Percentiles rank a stretch among this genome's conserved stretches.
Evolutionary conservation across 139 green algal genomes (phyloP).

Genomic region (Penium margaritaceum): DNA sequence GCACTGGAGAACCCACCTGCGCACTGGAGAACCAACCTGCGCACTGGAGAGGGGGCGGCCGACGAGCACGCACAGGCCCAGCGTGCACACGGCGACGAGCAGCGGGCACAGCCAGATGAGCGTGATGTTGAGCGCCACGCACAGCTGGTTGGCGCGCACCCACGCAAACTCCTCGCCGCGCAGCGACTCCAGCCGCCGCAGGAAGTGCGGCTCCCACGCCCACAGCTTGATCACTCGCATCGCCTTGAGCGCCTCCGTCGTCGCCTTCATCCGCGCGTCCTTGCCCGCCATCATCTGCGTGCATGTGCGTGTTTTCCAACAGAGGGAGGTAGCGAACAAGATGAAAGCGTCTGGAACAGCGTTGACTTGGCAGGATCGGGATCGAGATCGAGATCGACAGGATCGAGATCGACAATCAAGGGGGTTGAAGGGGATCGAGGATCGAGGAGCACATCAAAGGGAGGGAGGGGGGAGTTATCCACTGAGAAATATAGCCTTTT

Average conservation of each 20-base stretch:
- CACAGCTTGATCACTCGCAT: slow-evolving; percentile 20
- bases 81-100: background rate
- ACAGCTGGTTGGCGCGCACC: background rate
- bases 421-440: too few relatives aligned
- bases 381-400: too few relatives aligned
- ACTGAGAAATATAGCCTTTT: too few relatives aligned
- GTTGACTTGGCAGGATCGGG: too few relatives aligned
- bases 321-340: too few relatives aligned
- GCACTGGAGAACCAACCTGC: too few relatives aligned
- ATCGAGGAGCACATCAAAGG: too few relatives aligned
- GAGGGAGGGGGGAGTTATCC: too few relatives aligned
- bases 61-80: background rate
- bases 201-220: slow-evolving; percentile 11
- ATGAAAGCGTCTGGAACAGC: too few relatives aligned
- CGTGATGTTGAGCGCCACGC: background rate
- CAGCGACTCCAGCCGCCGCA: background rate
- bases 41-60: background rate
- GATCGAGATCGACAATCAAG: too few relatives aligned
- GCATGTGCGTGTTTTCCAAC: too few relatives aligned
- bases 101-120: slow-evolving; percentile 9
- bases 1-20: too few relatives aligned
- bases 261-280: slow-evolving; percentile 21
- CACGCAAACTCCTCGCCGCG: background rate
- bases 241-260: slow-evolving; percentile 13
- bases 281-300: slow-evolving; percentile 20